These are phyloP conservation scores for Blepharisma japonicum DNA, from an alignment of 73 alveolate species.

Conservation along the genomic window DNA sequence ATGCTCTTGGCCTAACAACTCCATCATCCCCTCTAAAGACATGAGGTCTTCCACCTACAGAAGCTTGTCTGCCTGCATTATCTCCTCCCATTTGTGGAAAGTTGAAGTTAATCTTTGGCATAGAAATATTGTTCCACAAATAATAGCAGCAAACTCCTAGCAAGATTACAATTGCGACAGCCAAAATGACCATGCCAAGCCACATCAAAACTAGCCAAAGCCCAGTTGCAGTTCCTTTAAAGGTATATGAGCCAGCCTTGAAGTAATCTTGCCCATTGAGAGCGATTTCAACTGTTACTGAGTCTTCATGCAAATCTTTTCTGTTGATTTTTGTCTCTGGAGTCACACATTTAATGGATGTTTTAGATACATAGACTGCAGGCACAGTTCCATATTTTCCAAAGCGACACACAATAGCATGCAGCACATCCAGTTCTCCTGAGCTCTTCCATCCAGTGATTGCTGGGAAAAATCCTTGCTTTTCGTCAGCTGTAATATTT, in stretches of 20 bases:
- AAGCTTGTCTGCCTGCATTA: slow-evolving; percentile 27
- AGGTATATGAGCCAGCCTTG: slow-evolving; percentile 58
- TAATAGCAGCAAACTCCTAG: slow-evolving; percentile 41
- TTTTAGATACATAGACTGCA: slow-evolving; percentile 71
- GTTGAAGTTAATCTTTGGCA: slow-evolving; percentile 17
- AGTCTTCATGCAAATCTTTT: slow-evolving; percentile 73
- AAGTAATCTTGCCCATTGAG: slow-evolving; percentile 82
- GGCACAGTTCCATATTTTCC: slow-evolving; percentile 83
- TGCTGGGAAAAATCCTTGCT: slow-evolving; percentile 66
- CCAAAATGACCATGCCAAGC: slow-evolving; percentile 49
- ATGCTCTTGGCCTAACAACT: slow-evolving; percentile 40
- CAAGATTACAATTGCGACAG: slow-evolving; percentile 48
- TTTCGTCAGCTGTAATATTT: slow-evolving; percentile 63
- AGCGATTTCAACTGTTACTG: slow-evolving; percentile 71
- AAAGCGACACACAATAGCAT: slow-evolving; percentile 75
- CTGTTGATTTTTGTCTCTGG: slow-evolving; percentile 77
- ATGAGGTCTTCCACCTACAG: slow-evolving; percentile 46
- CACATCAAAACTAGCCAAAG: slow-evolving; percentile 57
- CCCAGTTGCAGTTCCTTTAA: slow-evolving; percentile 59
- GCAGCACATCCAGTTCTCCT: slow-evolving; percentile 54
- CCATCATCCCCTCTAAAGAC: slow-evolving; percentile 47
- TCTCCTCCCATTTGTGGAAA: background rate
- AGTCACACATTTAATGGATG: slow-evolving; percentile 78
- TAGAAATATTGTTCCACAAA: slow-evolving; percentile 36
- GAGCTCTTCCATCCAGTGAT: slow-evolving; percentile 64